Evolutionary conservation across 768 basidiomycete genomes (phyloP), one percentile per base, ranked within the genome.

Genomic region (Naganishia vaughanmartiniae): DNA sequence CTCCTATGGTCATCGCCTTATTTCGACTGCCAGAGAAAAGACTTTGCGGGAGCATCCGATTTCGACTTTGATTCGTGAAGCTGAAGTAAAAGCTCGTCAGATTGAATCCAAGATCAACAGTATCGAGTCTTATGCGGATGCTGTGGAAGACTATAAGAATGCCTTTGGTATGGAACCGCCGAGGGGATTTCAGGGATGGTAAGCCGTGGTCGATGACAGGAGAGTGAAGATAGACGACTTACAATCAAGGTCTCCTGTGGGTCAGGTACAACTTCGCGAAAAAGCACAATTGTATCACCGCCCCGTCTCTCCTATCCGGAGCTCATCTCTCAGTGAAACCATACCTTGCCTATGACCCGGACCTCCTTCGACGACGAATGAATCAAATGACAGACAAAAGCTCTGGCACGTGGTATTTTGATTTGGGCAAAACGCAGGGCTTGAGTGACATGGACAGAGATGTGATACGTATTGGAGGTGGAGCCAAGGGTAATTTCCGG

Each of bases 161-260:
- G 42, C 36, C 6, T 65, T 39, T 24, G 70, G 70, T 11, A 60
- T 58, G 55, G 34, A 66, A 11, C 70, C 70, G 21, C 70, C 70
- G 1, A 42, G 70, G 46, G 70, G 70, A 1, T 71, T 71, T 45
- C 39, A 71, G 34, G 51, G 57, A 45, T 71, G 70, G 70, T 66
- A 33, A 65, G 70, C 58, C 3, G 2, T 15, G 11, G 17, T 2
- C 11, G 5, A 15, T 15, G 42, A 42, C 17, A 15, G 42, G 42
- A 42, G 42, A 9, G 42, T 9, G 2, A 9, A 7, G 15, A 15
- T 42, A 15, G 42, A 42, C 36, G 10, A 15, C 42, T 42, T 7
- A 42, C 7, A 15, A 2, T 7, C 2, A 15, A 15, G 10, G 15
- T 42, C 14, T 42, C 42, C 14, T 9, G 42, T 15, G 2, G 5